Evolutionary conservation across 495 filamentous ascomycete genomes (phyloP), one percentile per base, ranked within the genome.

Genomic region (Tirmania nivea): DNA sequence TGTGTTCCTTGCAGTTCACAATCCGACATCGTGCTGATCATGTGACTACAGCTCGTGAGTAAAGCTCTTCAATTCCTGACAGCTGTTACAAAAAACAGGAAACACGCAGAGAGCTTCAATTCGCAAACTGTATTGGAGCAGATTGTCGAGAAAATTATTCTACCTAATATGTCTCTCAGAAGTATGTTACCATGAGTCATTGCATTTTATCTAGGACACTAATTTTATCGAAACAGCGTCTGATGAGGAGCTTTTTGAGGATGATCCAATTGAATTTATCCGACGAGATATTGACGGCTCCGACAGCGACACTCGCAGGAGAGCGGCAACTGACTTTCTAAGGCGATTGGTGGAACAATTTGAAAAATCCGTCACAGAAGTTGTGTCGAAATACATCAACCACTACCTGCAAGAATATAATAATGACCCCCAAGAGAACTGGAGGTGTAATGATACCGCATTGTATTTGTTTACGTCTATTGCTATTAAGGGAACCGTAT

Each of bases 181-280:
- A 17, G 54, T 52, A 64, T 51, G 34, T 16, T 16, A 21, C 35
- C 16, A 49, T 42, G 20, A n/a, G 25, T 7, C 25, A 31, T 7
- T 31, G 10, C 9, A 10, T 50, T 16, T 36, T 42, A 21, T 53
- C 19, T n/a, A 47, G 51, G n/a, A 8, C 19, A 14, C 25, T 53
- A 21, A 31, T 10, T 42, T n/a, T n/a, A 7, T 19, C 10, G 7
- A 17, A n/a, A 49, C 31, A 61, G 86, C 92, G 57, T 85, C 87
- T 2, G 92, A 99, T 55, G 78, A 93, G 55, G 92, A 99, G 64
- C 72, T 93, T 36, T 94, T 96, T 59, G 92, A 96, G 64, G 92
- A 99, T 61, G 92, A 99, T 65, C 92, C 92, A 3, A 95, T 99
- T 64, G 92, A 99, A 65, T 99, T 93, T 67, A 96, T 96, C 61